phyloP scores from a whole-genome alignment of 2,329 filamentous ascomycete genomes.

The Cucurbitaria berberidis region DNA sequence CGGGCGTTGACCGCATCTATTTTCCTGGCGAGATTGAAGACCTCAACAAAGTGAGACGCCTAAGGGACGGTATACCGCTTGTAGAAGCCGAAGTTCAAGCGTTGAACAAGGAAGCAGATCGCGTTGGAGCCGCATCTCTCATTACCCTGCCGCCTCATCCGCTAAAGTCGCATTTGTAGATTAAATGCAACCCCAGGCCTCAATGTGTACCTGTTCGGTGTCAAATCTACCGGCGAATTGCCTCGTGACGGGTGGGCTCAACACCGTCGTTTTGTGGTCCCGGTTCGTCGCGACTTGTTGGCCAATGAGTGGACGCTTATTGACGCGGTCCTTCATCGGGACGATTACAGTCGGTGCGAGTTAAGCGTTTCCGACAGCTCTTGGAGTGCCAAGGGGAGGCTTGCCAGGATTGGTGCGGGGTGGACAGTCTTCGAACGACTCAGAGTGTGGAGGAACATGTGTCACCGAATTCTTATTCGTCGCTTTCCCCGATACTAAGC shows the following conservation, averaged over 20 bases:
- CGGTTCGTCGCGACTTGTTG: neutral
- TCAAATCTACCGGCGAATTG: neutral
- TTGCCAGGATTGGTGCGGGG: constrained; percentile 5
- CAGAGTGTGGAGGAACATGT: neutral
- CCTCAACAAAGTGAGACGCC: constrained; percentile 36
- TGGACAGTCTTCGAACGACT: constrained; percentile 1
- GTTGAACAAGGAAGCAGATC: constrained; percentile 59
- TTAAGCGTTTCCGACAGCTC: neutral
- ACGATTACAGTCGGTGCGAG: neutral
- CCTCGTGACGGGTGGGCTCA: neutral
- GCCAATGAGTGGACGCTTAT: neutral
- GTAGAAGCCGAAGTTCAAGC: constrained; percentile 55
- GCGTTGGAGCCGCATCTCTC: constrained; percentile 45
- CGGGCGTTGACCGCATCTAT: constrained; percentile 61
- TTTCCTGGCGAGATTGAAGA: constrained; percentile 55
- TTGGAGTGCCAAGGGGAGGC: neutral
- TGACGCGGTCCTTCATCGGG: neutral
- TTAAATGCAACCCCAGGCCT: neutral
- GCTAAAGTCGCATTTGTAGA: constrained; percentile 22
- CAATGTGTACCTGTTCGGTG: neutral
- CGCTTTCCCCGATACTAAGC: constrained; percentile 14
- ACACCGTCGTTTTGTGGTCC: neutral
- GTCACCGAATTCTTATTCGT: constrained; percentile 6
- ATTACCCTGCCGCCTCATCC: constrained; percentile 15
- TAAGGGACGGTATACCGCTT: constrained; percentile 57